Evolutionary conservation across 306 rosid species (phyloP).

Genomic region (Acacia crassicarpa): DNA sequence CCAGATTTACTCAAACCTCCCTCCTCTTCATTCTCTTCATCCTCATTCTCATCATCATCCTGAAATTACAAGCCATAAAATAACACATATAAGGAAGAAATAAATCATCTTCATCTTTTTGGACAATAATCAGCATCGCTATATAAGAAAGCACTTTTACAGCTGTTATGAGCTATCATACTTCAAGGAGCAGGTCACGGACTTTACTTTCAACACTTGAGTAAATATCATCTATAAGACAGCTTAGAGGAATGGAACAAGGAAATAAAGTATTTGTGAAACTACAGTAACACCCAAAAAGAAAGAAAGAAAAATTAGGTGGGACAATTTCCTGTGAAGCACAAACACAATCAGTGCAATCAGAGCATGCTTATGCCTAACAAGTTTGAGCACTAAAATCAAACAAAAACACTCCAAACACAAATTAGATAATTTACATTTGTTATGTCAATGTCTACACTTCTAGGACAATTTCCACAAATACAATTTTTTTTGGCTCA

Average conservation of each 20-base stretch:
- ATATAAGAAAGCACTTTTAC: neutral
- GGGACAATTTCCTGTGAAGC: neutral
- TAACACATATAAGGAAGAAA: constrained; percentile 21
- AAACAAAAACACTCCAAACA: neutral
- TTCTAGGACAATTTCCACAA: neutral
- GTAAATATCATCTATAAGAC: neutral
- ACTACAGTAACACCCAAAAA: neutral
- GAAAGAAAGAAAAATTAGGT: neutral
- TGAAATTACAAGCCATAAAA: constrained; percentile 35
- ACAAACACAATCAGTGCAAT: neutral
- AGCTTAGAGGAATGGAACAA: neutral
- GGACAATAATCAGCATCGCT: neutral
- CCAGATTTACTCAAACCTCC: constrained; percentile 96
- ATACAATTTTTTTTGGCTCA: neutral
- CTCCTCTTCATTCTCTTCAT: constrained; percentile 75
- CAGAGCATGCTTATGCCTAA: neutral
- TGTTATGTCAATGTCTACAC: neutral
- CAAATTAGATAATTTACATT: neutral
- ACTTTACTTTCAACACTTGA: neutral
- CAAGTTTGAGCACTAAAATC: neutral
- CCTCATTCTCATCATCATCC: constrained; percentile 86
- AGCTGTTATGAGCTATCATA: constrained; percentile 13
- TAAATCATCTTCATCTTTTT: neutral
- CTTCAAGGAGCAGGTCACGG: constrained; percentile 23
- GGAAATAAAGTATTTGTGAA: neutral